phyloP scores from a whole-genome alignment of 108 stramenopile species.

The Skeletonema menzelii region DNA sequence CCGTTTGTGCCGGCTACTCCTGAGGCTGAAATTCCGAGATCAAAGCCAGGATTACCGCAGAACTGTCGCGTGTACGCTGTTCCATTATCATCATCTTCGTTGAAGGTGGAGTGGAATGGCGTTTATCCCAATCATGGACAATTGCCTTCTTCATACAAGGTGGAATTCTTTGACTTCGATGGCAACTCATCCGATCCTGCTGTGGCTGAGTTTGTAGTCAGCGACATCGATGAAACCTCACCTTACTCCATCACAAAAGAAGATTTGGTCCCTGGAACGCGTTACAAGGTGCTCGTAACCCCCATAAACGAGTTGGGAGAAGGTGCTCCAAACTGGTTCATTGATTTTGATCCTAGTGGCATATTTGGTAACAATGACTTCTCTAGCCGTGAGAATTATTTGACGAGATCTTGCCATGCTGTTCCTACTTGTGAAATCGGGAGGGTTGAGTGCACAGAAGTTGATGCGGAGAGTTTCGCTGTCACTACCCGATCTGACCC shows the following conservation, averaged over 20 bases:
- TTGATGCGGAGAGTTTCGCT: conserved; percentile 22
- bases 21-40: conserved; percentile 39
- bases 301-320: conserved; percentile 42
- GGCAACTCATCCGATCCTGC: neutral
- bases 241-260: conserved; percentile 32
- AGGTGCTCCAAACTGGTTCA: conserved; percentile 40
- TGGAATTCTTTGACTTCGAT: conserved; percentile 45
- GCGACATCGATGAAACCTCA: conserved; percentile 33
- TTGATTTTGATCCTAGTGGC: conserved; percentile 30
- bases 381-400: conserved; percentile 23
- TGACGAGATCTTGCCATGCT: conserved; percentile 39
- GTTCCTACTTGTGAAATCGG: conserved; percentile 48
- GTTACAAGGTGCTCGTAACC: conserved; percentile 33
- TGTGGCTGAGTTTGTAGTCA: conserved; percentile 3
- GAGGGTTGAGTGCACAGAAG: conserved; percentile 41
- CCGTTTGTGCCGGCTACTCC: conserved; percentile 16
- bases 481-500: conserved; percentile 49
- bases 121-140: conserved; percentile 43
- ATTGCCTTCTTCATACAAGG: conserved; percentile 30
- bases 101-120: conserved; percentile 54
- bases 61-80: conserved; percentile 47
- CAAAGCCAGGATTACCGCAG: conserved; percentile 46
- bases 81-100: conserved; percentile 25
- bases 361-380: conserved; percentile 16
- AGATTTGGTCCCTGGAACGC: conserved; percentile 27